Evolutionary conservation across 169 alveolate genomes (phyloP).

Genomic region (Plasmodium chabaudi): DNA sequence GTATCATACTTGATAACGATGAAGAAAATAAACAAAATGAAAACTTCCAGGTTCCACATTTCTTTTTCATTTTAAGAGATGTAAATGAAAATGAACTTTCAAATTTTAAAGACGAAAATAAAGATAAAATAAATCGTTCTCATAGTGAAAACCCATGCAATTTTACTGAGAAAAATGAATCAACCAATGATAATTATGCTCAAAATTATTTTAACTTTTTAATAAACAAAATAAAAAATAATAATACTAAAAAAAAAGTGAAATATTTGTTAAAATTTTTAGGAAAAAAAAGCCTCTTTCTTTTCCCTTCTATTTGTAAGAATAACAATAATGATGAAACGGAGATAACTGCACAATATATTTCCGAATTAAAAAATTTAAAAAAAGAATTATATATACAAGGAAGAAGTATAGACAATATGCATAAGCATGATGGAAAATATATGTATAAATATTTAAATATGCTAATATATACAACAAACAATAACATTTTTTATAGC

Average conservation of each 20-base stretch:
- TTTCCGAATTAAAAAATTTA: slow-evolving; percentile 10
- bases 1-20: background rate
- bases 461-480: slow-evolving; percentile 40
- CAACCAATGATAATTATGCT: background rate
- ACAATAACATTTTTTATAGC: slow-evolving; percentile 23
- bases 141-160: too few relatives aligned
- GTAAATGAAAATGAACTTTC: background rate
- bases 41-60: slow-evolving; percentile 18
- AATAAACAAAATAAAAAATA: slow-evolving; percentile 7
- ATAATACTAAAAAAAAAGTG: slow-evolving; percentile 18
- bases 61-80: slow-evolving; percentile 50
- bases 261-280: slow-evolving; percentile 20
- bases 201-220: slow-evolving; percentile 9
- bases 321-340: background rate
- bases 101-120: slow-evolving; percentile 1
- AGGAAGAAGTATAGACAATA: slow-evolving; percentile 49
- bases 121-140: background rate
- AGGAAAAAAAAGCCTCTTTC: slow-evolving; percentile 20
- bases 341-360: slow-evolving; percentile 10
- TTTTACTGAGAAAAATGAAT: too few relatives aligned
- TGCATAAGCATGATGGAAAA: slow-evolving; percentile 19
- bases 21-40: slow-evolving; percentile 12
- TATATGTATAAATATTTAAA: slow-evolving; percentile 36
- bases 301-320: slow-evolving; percentile 23
- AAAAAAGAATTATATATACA: slow-evolving; percentile 40